phyloP scores from a whole-genome alignment of 2,329 filamentous ascomycete species.

The Fusarium sp. region DNA sequence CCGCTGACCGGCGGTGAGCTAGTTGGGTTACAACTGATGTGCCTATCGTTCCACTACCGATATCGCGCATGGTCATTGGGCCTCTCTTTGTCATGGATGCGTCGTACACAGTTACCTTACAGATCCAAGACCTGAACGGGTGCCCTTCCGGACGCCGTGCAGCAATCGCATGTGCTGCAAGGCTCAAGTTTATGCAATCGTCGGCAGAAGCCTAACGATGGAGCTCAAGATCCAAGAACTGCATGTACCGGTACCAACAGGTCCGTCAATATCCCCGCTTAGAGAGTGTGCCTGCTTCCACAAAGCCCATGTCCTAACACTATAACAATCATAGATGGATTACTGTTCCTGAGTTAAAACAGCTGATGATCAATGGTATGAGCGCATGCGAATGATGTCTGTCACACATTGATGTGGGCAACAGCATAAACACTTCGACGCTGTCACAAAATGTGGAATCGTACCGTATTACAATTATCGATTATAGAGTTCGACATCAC shows the following conservation, averaged over 20 bases:
- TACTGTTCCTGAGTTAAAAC: slow-evolving; percentile 3
- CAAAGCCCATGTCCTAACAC: slow-evolving; percentile 21
- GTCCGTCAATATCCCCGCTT: slow-evolving; percentile 5
- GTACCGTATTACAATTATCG: neutral
- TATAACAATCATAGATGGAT: slow-evolving; percentile 18
- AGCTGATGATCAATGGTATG: slow-evolving; percentile 21
- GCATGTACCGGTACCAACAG: slow-evolving; percentile 25
- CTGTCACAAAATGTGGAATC: slow-evolving; percentile 2
- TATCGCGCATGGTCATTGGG: slow-evolving; percentile 36
- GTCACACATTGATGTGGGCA: neutral
- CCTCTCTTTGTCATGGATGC: slow-evolving; percentile 16
- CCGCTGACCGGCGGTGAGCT: slow-evolving; percentile 44
- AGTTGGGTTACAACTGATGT: slow-evolving; percentile 22
- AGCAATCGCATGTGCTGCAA: slow-evolving; percentile 22
- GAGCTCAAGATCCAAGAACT: slow-evolving; percentile 34
- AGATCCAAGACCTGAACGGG: slow-evolving; percentile 18
- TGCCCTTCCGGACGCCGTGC: slow-evolving; percentile 34
- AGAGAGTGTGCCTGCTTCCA: slow-evolving; percentile 3
- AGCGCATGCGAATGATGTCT: slow-evolving; percentile 20
- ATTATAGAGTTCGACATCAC: neutral
- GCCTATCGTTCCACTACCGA: slow-evolving; percentile 44
- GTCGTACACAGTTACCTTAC: slow-evolving; percentile 27
- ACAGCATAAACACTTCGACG: slow-evolving; percentile 2
- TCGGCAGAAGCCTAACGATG: slow-evolving; percentile 34
- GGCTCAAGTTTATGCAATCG: slow-evolving; percentile 22